phyloP scores from a whole-genome alignment of 306 rosid species.

The Malus sieversii region DNA sequence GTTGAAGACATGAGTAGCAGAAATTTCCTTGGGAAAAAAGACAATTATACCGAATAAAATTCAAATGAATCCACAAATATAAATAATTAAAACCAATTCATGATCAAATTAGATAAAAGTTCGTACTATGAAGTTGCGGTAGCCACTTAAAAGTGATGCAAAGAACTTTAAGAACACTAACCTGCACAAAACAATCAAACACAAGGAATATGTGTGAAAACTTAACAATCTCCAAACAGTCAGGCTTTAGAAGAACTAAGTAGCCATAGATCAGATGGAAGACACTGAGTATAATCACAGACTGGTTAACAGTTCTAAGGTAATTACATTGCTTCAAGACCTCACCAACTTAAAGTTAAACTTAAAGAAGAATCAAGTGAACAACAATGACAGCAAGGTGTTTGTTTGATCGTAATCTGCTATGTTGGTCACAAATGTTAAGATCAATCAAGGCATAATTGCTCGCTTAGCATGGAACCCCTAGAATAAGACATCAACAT shows the following conservation, averaged over 20 bases:
- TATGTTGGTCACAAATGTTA: not conserved
- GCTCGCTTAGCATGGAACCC: not conserved
- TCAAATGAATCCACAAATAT: conserved; percentile 1
- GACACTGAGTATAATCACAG: not conserved
- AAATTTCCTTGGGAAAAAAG: conserved; percentile 49
- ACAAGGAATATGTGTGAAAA: not conserved
- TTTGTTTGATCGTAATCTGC: not conserved
- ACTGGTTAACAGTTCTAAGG: not conserved
- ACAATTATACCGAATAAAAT: conserved; percentile 17
- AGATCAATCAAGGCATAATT: not conserved
- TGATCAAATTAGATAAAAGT: conserved; percentile 14
- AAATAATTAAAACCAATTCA: conserved; percentile 17
- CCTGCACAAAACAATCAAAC: conserved; percentile 47
- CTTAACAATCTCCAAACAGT: not conserved
- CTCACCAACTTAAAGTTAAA: not conserved
- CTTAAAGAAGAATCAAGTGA: not conserved
- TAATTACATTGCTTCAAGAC: not conserved
- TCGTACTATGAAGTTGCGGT: conserved; percentile 91
- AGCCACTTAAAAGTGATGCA: conserved; percentile 90
- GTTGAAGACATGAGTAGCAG: conserved; percentile 73
- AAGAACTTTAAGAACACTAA: conserved; percentile 87
- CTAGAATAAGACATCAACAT: not conserved
- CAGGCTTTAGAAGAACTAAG: not conserved
- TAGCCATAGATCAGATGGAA: not conserved
- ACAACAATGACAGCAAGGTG: not conserved